phyloP scores from a whole-genome alignment of 2,329 filamentous ascomycete genomes.

The Fusarium vanettenii region DNA sequence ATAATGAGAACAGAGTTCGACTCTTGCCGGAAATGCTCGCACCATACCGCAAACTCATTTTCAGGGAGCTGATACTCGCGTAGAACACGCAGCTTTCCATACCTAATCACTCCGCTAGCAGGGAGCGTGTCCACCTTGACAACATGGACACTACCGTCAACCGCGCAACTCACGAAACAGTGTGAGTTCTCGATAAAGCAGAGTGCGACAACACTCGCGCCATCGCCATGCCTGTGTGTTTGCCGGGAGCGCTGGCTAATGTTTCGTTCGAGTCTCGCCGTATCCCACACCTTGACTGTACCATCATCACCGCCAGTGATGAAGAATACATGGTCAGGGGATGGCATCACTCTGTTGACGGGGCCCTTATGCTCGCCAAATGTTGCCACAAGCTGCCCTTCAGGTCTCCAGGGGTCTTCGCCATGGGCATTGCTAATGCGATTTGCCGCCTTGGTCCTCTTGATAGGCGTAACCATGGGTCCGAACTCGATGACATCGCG shows the following conservation, averaged over 20 bases:
- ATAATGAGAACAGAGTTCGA: slow-evolving; percentile 84
- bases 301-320: slow-evolving; percentile 94
- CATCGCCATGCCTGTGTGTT: slow-evolving; percentile 80
- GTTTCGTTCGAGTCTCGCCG: slow-evolving; percentile 88
- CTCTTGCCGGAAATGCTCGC: slow-evolving; percentile 90
- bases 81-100: slow-evolving; percentile 80
- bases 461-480: slow-evolving; percentile 79
- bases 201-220: slow-evolving; percentile 80
- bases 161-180: slow-evolving; percentile 90
- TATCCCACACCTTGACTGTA: slow-evolving; percentile 92
- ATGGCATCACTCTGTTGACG: slow-evolving; percentile 83
- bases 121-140: slow-evolving; percentile 77
- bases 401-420: slow-evolving; percentile 79
- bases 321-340: slow-evolving; percentile 95
- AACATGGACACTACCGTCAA: slow-evolving; percentile 89
- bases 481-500: slow-evolving; percentile 79
- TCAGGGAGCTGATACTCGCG: slow-evolving; percentile 82
- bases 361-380: slow-evolving; percentile 88
- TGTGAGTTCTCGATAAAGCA: slow-evolving; percentile 96
- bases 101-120: slow-evolving; percentile 69
- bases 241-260: slow-evolving; percentile 88
- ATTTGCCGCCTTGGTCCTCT: slow-evolving; percentile 61
- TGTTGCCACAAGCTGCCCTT: slow-evolving; percentile 85
- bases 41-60: slow-evolving; percentile 86
- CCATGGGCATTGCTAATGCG: slow-evolving; percentile 59